A percentile compares a stretch with the other conserved stretches of the same genome.
These are phyloP conservation scores for Cryptococcus jaspeensis DNA, from an alignment of 1,284 basidiomycete genomes.

Conservation along the genomic window DNA sequence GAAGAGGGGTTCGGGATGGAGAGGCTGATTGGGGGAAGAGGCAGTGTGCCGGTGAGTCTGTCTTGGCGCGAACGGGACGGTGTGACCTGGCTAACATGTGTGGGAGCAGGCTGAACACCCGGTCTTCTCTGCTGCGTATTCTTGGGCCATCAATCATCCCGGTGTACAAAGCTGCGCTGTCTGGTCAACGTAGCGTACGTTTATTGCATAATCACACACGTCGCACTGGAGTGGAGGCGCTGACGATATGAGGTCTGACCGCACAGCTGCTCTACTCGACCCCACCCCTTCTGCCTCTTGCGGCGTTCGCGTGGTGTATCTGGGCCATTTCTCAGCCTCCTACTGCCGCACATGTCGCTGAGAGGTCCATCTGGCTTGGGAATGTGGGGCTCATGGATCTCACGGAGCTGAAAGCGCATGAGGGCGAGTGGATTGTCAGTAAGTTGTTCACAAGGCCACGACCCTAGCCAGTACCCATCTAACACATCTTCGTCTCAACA, in stretches of 20 bases:
- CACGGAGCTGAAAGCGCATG: conserved; percentile 24
- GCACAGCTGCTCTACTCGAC: conserved; percentile 42
- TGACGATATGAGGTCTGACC: not conserved
- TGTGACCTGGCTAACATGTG: too few relatives aligned
- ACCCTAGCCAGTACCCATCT: not conserved
- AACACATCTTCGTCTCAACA: conserved; percentile 4
- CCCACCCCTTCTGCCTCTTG: conserved; percentile 40
- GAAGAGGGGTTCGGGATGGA: conserved; percentile 4
- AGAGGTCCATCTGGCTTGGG: conserved; percentile 31
- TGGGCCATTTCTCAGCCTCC: conserved; percentile 42
- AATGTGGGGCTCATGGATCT: conserved; percentile 47
- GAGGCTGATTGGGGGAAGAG: conserved; percentile 1
- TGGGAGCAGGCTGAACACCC: conserved; percentile 29
- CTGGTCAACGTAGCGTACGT: conserved; percentile 42
- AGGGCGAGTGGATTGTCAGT: conserved; percentile 46
- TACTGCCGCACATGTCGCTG: conserved; percentile 10
- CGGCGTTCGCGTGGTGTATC: conserved; percentile 43
- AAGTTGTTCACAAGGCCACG: conserved; percentile 11
- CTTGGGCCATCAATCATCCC: conserved; percentile 41
- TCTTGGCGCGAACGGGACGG: too few relatives aligned
- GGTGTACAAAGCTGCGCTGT: conserved; percentile 40
- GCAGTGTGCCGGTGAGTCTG: conserved; percentile 9
- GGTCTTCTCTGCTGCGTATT: conserved; percentile 33
- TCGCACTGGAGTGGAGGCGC: not conserved
- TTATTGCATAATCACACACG: not conserved